Evolutionary conservation across 257 asterid species (phyloP).

Genomic region (Solanum sitiens): DNA sequence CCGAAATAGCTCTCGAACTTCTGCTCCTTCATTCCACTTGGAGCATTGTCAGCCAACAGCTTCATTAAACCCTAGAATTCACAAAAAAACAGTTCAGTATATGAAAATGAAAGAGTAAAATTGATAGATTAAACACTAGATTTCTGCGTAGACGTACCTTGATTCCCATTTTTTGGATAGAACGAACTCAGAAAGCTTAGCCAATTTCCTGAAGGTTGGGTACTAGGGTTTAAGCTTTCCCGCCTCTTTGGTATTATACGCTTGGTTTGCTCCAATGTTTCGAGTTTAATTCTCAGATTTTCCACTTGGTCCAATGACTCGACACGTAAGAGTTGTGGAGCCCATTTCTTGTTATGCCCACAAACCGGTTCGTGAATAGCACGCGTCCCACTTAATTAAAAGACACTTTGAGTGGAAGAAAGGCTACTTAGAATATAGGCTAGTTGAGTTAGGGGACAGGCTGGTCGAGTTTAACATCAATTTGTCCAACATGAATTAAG

Average conservation of each 20-base stretch:
- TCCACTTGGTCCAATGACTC: background rate
- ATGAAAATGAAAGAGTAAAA: background rate
- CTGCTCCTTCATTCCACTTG: slow-evolving; percentile 84
- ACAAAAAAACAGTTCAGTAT: background rate
- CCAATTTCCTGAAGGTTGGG: background rate
- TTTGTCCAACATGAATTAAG: too few relatives aligned
- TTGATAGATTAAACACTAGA: background rate
- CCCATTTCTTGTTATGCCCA: background rate
- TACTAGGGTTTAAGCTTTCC: slow-evolving; percentile 6
- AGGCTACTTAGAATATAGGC: too few relatives aligned
- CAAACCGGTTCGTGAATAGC: background rate
- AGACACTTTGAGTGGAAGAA: too few relatives aligned
- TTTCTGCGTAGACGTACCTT: slow-evolving; percentile 11
- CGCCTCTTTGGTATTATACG: background rate
- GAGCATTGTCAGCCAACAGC: slow-evolving; percentile 92
- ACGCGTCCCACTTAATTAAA: background rate
- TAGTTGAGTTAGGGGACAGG: too few relatives aligned
- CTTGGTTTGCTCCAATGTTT: background rate
- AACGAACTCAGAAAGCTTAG: background rate
- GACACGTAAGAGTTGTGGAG: background rate
- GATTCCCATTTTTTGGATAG: slow-evolving; percentile 15
- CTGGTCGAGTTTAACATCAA: too few relatives aligned
- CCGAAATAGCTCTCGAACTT: slow-evolving; percentile 95
- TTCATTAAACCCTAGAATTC: slow-evolving; percentile 79
- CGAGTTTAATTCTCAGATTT: background rate